phyloP scores from a whole-genome alignment of 1,284 basidiomycete genomes.

The Rhodotorula sp. region DNA sequence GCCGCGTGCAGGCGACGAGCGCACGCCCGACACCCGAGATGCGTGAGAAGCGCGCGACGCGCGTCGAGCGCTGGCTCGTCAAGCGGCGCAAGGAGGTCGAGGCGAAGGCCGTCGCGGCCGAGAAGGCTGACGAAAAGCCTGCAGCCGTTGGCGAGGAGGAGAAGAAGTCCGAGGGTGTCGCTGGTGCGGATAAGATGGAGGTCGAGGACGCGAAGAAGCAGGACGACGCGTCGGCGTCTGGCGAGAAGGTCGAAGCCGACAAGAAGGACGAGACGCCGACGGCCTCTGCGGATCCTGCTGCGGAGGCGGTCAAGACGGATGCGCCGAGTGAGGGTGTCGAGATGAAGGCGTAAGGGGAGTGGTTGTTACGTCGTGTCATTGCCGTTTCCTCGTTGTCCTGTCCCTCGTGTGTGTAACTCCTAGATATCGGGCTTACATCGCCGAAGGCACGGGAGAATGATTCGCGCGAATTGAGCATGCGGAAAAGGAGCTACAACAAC shows the following conservation, averaged over 20 bases:
- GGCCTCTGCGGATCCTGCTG: background rate
- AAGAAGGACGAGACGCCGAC: background rate
- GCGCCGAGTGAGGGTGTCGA: constrained; percentile 17
- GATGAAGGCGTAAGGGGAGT: constrained; percentile 17
- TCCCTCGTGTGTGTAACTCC: background rate
- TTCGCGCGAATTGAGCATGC: background rate
- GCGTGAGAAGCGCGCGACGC: background rate
- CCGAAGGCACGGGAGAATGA: background rate
- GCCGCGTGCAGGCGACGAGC: background rate
- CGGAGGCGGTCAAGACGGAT: constrained; percentile 7
- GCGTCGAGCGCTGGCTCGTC: constrained; percentile 21
- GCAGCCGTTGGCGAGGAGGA: background rate
- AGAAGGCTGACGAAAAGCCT: no score
- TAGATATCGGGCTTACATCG: no score
- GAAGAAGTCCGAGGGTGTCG: no score
- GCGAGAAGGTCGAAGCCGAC: background rate
- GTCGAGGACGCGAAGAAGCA: background rate
- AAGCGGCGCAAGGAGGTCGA: constrained; percentile 16
- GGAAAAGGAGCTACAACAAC: background rate
- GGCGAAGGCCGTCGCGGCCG: background rate
- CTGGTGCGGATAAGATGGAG: background rate
- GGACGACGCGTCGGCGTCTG: background rate
- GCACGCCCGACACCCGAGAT: background rate
- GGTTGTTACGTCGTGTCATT: background rate
- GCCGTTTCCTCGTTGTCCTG: background rate